Evolutionary conservation across 768 basidiomycete genomes (phyloP).

Genomic region (Boletus sensibilis): DNA sequence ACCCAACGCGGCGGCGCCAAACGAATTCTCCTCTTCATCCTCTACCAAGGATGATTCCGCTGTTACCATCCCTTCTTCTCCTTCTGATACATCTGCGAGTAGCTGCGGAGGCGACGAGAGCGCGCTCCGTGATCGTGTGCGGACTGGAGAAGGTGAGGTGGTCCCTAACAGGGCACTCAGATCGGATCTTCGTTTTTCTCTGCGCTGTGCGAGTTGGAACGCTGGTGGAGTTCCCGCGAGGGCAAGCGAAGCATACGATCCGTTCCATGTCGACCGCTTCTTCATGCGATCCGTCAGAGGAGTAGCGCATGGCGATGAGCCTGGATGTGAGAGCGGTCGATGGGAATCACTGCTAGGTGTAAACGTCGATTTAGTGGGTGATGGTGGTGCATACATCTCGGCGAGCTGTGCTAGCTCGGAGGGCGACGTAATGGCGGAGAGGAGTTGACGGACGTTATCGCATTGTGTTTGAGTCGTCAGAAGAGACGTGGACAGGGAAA

Average conservation of each 20-base stretch:
- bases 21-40: constrained; percentile 38
- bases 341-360: constrained; percentile 26
- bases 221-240: constrained; percentile 45
- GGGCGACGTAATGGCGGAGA: constrained; percentile 73
- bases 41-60: constrained; percentile 19
- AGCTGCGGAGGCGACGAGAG: constrained; percentile 36
- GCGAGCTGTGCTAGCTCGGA: constrained; percentile 71
- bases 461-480: constrained; percentile 77
- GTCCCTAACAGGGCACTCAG: constrained; percentile 46
- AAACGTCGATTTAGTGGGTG: constrained; percentile 41
- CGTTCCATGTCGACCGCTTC: constrained; percentile 78
- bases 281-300: constrained; percentile 27
- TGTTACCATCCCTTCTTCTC: constrained; percentile 33
- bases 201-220: constrained; percentile 40
- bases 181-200: constrained; percentile 57
- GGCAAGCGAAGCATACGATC: constrained; percentile 55
- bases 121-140: constrained; percentile 39
- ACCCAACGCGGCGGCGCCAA: constrained; percentile 62
- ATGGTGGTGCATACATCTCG: constrained; percentile 88
- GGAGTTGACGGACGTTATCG: constrained; percentile 76
- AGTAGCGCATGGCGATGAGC: constrained; percentile 22
- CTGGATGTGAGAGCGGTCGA: constrained; percentile 48
- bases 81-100: constrained; percentile 42
- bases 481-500: constrained; percentile 70
- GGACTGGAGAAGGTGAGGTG: constrained; percentile 24